phyloP scores from a whole-genome alignment of 1,284 basidiomycete species.

The Rhodotorula sp. region DNA sequence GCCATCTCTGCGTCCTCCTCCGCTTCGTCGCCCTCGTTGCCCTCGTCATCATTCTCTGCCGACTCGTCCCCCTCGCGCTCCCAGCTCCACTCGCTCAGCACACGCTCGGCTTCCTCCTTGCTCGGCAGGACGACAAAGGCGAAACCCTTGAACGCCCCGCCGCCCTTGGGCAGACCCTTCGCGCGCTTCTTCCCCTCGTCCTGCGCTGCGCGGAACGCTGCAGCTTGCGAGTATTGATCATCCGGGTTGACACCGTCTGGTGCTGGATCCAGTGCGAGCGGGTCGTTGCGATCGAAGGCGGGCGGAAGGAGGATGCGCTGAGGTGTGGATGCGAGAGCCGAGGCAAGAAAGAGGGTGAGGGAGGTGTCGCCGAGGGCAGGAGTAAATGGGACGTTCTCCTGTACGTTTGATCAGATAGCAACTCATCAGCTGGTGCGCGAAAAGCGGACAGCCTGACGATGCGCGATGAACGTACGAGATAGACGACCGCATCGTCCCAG shows the following conservation, averaged over 20 bases:
- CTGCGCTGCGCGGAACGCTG: constrained; percentile 13
- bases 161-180: constrained; percentile 35
- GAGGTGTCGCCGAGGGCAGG: constrained; percentile 2
- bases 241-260: background rate
- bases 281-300: constrained; percentile 24
- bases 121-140: constrained; percentile 36
- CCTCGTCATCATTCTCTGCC: background rate
- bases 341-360: constrained; percentile 21
- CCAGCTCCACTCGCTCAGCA: constrained; percentile 30
- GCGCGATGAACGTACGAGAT: constrained; percentile 21
- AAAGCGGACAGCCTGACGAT: background rate
- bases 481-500: constrained; percentile 38
- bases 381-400: constrained; percentile 37
- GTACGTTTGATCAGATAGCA: background rate
- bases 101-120: constrained; percentile 24
- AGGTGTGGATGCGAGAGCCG: constrained; percentile 12
- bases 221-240: constrained; percentile 16
- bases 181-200: background rate
- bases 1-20: background rate
- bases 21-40: background rate
- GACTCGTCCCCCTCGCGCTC: constrained; percentile 6
- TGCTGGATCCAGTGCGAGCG: constrained; percentile 5
- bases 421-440: too few relatives aligned
- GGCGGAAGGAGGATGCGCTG: constrained; percentile 35
- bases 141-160: constrained; percentile 45